Evolutionary conservation across 768 basidiomycete genomes (phyloP), one percentile per base, ranked within the genome.

Genomic region (Tylopilus rubrobrunneus): DNA sequence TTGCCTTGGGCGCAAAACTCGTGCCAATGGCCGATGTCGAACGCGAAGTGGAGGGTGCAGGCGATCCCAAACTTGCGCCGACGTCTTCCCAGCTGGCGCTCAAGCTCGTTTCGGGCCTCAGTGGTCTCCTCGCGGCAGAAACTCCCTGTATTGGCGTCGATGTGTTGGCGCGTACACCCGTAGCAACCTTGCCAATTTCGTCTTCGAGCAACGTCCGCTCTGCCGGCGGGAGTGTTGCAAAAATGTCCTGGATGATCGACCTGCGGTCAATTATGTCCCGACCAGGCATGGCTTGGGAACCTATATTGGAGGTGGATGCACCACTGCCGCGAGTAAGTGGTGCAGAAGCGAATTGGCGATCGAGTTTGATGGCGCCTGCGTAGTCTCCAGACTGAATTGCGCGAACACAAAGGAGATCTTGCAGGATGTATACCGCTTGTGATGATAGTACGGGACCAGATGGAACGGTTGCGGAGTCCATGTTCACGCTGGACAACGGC

Each of bases 401-500:
- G 10, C 91, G 85, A 15, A 87, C 81, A 56, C 86, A 89, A 28
- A 89, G 76, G n/a, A 92, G 77, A 57, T 92, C 87, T 65, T 89
- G 89, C 0, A 92, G 67, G 14, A 81, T 73, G 6, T 83, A 76
- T 25, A 85, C 66, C 2, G 82, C 79, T 2, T 76, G 60, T 8
- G 76, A 57, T 1, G 83, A 72, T 10, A 85, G 68, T 25, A 47
- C 29, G 25, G 55, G 48, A 3, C 47, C 33, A 9, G 49, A 45
- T 12, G 52, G 31, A 6, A 31, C 21, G 5, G 37, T 11, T 7
- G 44, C n/a, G 19, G 48, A 8, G 27, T 31, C 61, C n/a, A 39
- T 14, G 12, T 49, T 47, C n/a, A 45, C 11, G 15, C 10, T 33
- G 48, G 65, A 31, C 49, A 43, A 45, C 0, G 71, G 56, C 5